Evolutionary conservation across 129 eudicot species (phyloP).

Genomic region (Dittrichia graveolens): DNA sequence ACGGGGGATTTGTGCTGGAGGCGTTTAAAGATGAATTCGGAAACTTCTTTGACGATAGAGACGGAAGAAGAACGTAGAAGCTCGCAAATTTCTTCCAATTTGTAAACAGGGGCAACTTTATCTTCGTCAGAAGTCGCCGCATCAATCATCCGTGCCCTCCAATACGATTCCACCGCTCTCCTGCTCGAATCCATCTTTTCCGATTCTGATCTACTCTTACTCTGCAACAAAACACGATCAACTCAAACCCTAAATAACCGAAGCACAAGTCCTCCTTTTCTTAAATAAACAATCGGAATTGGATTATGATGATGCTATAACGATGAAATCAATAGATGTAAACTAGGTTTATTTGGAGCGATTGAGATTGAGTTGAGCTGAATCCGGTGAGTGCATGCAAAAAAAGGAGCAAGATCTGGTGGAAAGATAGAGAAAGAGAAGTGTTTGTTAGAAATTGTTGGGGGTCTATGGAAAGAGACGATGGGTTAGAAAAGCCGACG

Average conservation of each 20-base stretch:
- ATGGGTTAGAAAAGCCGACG: slow-evolving; percentile 18
- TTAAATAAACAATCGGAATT: slow-evolving; percentile 8
- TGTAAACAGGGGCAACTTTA: slow-evolving; percentile 92
- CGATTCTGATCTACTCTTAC: slow-evolving; percentile 21
- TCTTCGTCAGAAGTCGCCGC: slow-evolving; percentile 90
- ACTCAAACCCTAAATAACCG: slow-evolving; percentile 23
- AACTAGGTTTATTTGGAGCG: slow-evolving; percentile 4
- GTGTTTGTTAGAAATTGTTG: slow-evolving; percentile 20
- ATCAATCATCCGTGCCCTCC: slow-evolving; percentile 90
- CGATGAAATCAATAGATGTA: background rate
- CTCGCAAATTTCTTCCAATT: slow-evolving; percentile 90
- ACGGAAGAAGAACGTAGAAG: slow-evolving; percentile 80
- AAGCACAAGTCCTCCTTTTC: slow-evolving; percentile 1
- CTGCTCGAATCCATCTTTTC: slow-evolving; percentile 86
- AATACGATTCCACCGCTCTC: slow-evolving; percentile 97
- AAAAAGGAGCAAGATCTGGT: slow-evolving; percentile 37
- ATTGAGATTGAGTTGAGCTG: slow-evolving; percentile 26
- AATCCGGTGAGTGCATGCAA: slow-evolving; percentile 31
- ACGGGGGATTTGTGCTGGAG: slow-evolving; percentile 90
- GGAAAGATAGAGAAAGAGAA: slow-evolving; percentile 6
- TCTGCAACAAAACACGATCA: slow-evolving; percentile 3
- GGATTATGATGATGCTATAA: slow-evolving; percentile 6
- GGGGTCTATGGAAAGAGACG: background rate
- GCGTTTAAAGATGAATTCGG: slow-evolving; percentile 73
- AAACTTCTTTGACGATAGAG: slow-evolving; percentile 73